phyloP scores from a whole-genome alignment of 768 basidiomycete genomes.

The Tylopilus plumbeoviolaceoides region DNA sequence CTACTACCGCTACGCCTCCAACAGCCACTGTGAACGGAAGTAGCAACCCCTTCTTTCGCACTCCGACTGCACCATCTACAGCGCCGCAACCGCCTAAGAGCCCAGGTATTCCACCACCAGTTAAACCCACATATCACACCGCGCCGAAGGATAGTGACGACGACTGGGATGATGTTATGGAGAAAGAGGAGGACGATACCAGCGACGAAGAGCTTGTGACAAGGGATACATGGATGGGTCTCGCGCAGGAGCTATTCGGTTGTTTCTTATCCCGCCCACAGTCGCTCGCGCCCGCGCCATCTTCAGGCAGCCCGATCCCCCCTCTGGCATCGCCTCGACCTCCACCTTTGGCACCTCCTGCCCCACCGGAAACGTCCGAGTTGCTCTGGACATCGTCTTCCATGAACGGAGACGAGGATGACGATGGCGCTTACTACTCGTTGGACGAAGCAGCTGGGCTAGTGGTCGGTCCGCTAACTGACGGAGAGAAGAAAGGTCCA shows the following conservation, averaged over 20 bases:
- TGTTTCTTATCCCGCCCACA: slow-evolving; percentile 58
- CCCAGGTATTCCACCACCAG: slow-evolving; percentile 37
- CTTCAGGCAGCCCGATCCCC: slow-evolving; percentile 23
- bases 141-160: slow-evolving; percentile 60
- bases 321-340: slow-evolving; percentile 36
- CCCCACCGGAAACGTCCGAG: slow-evolving; percentile 9
- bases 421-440: slow-evolving; percentile 33
- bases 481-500: neutral
- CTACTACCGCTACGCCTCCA: slow-evolving; percentile 21
- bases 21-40: slow-evolving; percentile 38
- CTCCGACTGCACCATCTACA: slow-evolving; percentile 30
- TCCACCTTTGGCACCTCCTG: slow-evolving; percentile 33
- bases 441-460: slow-evolving; percentile 66
- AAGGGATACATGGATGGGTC: slow-evolving; percentile 58
- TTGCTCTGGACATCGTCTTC: slow-evolving; percentile 5
- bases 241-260: slow-evolving; percentile 81
- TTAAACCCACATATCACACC: slow-evolving; percentile 58
- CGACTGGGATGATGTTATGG: slow-evolving; percentile 81
- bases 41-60: slow-evolving; percentile 75
- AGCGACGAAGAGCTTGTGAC: slow-evolving; percentile 78
- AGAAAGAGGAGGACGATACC: slow-evolving; percentile 65
- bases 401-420: slow-evolving; percentile 27
- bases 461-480: slow-evolving; percentile 48
- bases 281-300: slow-evolving; percentile 42
- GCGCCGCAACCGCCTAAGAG: no score